Base-by-base conservation (phyloP, 441 rosid genomes). In the Bruguiera hainesii region DNA sequence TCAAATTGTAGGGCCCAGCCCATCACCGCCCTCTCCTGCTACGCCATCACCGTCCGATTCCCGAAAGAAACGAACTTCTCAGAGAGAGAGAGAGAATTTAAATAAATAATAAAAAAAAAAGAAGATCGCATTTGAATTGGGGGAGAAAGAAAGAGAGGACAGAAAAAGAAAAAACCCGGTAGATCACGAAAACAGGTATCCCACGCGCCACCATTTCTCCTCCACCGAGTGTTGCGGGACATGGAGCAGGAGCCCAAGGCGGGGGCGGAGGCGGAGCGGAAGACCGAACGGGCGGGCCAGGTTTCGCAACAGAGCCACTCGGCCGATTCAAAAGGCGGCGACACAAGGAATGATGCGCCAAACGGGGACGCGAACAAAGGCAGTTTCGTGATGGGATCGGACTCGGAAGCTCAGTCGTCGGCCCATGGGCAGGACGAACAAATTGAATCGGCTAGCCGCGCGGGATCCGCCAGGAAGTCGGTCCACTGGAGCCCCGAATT, bases 401-500 rank as follows among this genome's bases (percentile, higher is more conserved):
- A 68, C 6, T 60, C 77, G 35, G 56, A 42, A 42, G 16, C 48
- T 42, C 48, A 35, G n/a, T 8, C 57, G 9, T 33, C n/a, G 30
- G 55, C 33, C 51, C 39, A 56, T 7, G 26, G 11, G 16, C 29
- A 20, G 31, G 65, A 23, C 25, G 77, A 74, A 31, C 60, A 61
- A 63, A 19, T 37, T 7, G 63, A 77, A 58, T 21, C 76, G 55
- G 69, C 75, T 19, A 62, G 56, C 65, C 80, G 80, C 9, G 53
- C 69, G 23, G 61, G 70, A 62, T 76, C 91, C 42, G 82, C 77
- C 69, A 86, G 76, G 82, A 91, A 91, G 72, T 80, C 89, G 69
- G 95, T 89, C 16, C 86, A 73, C 58, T 88, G 98, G 98, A 88
- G 87, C 75, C 87, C 96, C 65, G 91, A 84, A 50, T 80, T 89